Base-by-base conservation (phyloP, 352 stramenopile species). In the Globisporangium parvum region DNA sequence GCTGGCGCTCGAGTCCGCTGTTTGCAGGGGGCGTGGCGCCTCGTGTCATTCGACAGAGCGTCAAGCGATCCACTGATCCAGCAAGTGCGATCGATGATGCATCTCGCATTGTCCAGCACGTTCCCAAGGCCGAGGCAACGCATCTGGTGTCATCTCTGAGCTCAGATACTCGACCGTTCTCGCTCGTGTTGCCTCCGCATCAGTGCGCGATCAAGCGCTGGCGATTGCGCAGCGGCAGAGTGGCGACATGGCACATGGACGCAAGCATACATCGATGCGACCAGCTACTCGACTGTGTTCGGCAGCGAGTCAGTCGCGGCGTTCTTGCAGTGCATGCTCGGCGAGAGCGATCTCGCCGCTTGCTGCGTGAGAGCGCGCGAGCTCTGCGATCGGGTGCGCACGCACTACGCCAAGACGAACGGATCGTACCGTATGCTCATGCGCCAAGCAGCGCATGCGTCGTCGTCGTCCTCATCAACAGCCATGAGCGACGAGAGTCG, bases 361-460 rank as follows among this genome's bases (percentile, higher is more conserved):
- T 61, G 42, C 23, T 55, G 45, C 3, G 15, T 1, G 3, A 23
- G 49, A 33, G 62, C 63, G n/a, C 39, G 56, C 3, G 20, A n/a
- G 17, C 20, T 92, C 0, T 91, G 78, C 39, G 53, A 77, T 11
- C 88, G 77, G 80, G 57, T 91, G 0, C 69, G 78, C 52, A 57
- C 70, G 6, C 54, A 51, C 33, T 82, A 91, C 35, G 65, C 67
- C 0, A 75, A 67, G 41, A 70, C 57, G 35, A 78, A 93, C 20
- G 26, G 71, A 2, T 70, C 73, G 12, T 93, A 93, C 58, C 73
- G 80, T 17, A 90, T 93, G 73, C 63, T 91, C 3, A 17, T 76
- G 14, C 75, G 77, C 0, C 73, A 85, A 28, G 47, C 65, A 9
- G 62, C 20, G 18, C 10, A 21, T 47, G 41, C 75, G n/a, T 59